Percentiles rank a stretch among this genome's conserved stretches.
Evolutionary conservation across 768 basidiomycete species (phyloP).

Genomic region (Mycena filopes): DNA sequence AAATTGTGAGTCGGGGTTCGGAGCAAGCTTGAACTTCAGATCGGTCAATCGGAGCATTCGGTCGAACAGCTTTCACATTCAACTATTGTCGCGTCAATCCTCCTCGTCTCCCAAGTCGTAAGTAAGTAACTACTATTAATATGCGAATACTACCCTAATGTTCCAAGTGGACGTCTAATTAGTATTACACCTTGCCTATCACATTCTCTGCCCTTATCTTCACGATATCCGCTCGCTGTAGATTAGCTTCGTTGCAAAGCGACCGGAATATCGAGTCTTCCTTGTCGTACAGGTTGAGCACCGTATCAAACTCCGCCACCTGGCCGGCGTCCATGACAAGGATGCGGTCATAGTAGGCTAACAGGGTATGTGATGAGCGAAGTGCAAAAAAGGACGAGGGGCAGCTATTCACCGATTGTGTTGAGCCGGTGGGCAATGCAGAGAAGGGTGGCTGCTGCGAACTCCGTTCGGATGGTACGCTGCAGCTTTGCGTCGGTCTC

Average conservation of each 20-base stretch:
- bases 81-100: no score
- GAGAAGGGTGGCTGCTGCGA: slow-evolving; percentile 61
- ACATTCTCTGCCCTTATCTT: slow-evolving; percentile 51
- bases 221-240: slow-evolving; percentile 66
- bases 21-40: no score
- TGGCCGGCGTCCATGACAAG: slow-evolving; percentile 78
- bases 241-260: slow-evolving; percentile 73
- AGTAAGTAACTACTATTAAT: no score
- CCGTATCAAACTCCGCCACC: slow-evolving; percentile 81
- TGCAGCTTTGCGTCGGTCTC: slow-evolving; percentile 73
- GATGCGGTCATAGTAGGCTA: slow-evolving; percentile 74
- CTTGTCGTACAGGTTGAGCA: slow-evolving; percentile 70
- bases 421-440: slow-evolving; percentile 70
- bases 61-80: no score
- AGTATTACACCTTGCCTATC: background rate
- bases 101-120: no score
- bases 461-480: slow-evolving; percentile 71
- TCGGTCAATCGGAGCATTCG: no score
- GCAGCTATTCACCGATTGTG: slow-evolving; percentile 56
- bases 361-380: background rate
- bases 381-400: background rate
- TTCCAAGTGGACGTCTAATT: no score
- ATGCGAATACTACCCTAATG: no score
- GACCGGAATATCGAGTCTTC: slow-evolving; percentile 74
- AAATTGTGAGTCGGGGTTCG: background rate